Conservation (phyloP, 1,284 basidiomycete species). For the Coniophora puteana region DNA sequence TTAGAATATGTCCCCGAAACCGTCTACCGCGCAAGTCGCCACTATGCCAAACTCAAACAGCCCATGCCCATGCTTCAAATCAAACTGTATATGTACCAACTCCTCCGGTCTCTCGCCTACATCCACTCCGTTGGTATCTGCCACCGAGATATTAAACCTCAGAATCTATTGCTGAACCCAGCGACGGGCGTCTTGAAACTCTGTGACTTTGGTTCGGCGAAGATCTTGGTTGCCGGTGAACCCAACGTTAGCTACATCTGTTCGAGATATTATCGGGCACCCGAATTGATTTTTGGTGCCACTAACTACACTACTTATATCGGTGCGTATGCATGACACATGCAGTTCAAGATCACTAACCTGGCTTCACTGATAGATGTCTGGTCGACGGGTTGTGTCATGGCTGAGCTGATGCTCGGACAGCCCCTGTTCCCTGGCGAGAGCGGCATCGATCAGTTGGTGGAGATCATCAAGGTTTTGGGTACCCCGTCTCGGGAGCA, state of each 20-base stretch:
- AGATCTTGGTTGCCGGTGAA: conserved; percentile 96
- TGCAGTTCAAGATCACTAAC: conserved; percentile 2
- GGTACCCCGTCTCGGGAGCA: conserved; percentile 98
- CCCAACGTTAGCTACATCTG: conserved; percentile 99
- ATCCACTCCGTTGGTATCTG: conserved; percentile 98
- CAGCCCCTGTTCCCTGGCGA: conserved; percentile 99
- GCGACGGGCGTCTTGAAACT: conserved; percentile 95
- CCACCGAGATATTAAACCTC: conserved; percentile 99
- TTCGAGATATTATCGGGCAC: conserved; percentile 98
- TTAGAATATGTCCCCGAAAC: conserved; percentile 99
- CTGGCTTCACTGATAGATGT: conserved; percentile 61
- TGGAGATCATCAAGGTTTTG: conserved; percentile 99
- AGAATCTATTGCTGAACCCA: conserved; percentile 97
- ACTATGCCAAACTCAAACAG: conserved; percentile 99
- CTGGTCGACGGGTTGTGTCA: conserved; percentile 99
- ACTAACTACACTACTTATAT: conserved; percentile 99
- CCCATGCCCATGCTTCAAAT: conserved; percentile 99
- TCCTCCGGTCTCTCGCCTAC: conserved; percentile 95
- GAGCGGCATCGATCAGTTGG: conserved; percentile 99
- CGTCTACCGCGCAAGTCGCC: conserved; percentile 96
- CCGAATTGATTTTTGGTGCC: conserved; percentile 98
- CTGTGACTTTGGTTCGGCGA: conserved; percentile 98
- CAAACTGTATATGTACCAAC: conserved; percentile 98
- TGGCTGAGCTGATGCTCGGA: conserved; percentile 99
- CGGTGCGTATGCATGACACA: conserved; percentile 50